Base-by-base conservation (phyloP, 495 filamentous ascomycete genomes). In the Astrothelium macrocarpum region DNA sequence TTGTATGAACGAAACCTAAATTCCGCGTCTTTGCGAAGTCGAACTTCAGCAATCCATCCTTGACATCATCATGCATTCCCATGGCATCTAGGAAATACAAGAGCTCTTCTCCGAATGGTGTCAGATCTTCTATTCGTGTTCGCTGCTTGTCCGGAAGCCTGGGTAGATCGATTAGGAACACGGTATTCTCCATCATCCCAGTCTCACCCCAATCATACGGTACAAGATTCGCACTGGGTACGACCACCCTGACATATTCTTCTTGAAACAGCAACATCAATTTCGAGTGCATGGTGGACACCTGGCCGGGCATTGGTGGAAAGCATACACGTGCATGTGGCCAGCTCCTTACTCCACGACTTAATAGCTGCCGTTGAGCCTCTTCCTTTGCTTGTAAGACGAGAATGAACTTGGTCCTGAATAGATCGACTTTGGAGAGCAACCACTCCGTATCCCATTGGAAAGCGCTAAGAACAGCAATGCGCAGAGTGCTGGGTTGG, bases 91-190 rank as follows among this genome's bases (percentile, higher is more conserved):
- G 77, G 65, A 94, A 96, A 67, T 85, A 81, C 2, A 82, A 69
- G 16, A 96, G 75, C 16, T 93, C 87, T 53, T 84, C 75, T 36
- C 82, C 85, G 71, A 96, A 96, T 2, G 68, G 60, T 0, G 86
- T 84, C 28, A 84, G 74, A 0, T 79, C 63, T 1, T 75, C 68
- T 2, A 69, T 65, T 0, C 65, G 59, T 11, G 65, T 64, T 31
- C 68, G 32, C 28, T 75, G 63, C 2, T 73, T 68, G 16, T 73
- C 66, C 9, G 73, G 62, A 12, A 81, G 76, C 28, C 81, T 80
- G 0, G 91, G 91, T 11, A 96, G 81, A 70, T 96, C 91, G 64
- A 96, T 89, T 4, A 96, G 71, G 67, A 95, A 96, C 2, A 89
- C 84, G 66, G 83, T 87, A 53, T 95, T 95, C 69, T 96, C 91